These are phyloP conservation scores for Hypholoma sublateritium DNA, from an alignment of 768 basidiomycete genomes.

Conservation along the genomic window DNA sequence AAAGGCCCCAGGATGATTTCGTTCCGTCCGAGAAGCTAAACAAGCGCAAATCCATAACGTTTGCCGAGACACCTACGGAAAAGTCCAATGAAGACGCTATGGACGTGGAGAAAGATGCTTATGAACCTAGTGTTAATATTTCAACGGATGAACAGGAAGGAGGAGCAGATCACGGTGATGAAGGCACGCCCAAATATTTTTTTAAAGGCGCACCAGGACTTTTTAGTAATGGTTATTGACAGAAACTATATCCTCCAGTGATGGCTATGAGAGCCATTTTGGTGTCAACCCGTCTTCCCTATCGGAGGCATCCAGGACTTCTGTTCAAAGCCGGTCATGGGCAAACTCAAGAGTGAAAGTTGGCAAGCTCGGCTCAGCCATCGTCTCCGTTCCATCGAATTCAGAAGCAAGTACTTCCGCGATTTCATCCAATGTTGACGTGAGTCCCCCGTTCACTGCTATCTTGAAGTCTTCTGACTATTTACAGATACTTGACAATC, in stretches of 20 bases:
- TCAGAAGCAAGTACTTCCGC: constrained; percentile 28
- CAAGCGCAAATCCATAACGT: constrained; percentile 51
- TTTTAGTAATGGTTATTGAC: background rate
- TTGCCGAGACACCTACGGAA: constrained; percentile 27
- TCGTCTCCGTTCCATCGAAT: constrained; percentile 49
- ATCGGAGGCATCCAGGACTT: constrained; percentile 45
- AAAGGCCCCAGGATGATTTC: constrained; percentile 42
- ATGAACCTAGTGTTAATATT: constrained; percentile 26
- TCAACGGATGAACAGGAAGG: constrained; percentile 14
- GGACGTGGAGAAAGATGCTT: constrained; percentile 22
- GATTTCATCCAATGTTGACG: constrained; percentile 32
- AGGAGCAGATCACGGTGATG: constrained; percentile 24
- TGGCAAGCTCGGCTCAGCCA: constrained; percentile 59
- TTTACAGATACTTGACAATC: constrained; percentile 53
- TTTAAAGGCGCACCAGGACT: background rate
- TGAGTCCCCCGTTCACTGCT: constrained; percentile 15
- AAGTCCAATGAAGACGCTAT: constrained; percentile 18
- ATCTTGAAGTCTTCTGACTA: background rate
- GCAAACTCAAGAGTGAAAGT: constrained; percentile 42
- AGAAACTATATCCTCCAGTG: constrained; percentile 19
- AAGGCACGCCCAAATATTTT: constrained; percentile 25
- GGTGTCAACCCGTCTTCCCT: constrained; percentile 56
- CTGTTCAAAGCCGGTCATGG: constrained; percentile 63
- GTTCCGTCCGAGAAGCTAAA: constrained; percentile 63
- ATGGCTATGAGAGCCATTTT: constrained; percentile 76